Evolutionary conservation across 305 asterid species (phyloP), one percentile per base, ranked within the genome.

Genomic region (Rubia occidens): DNA sequence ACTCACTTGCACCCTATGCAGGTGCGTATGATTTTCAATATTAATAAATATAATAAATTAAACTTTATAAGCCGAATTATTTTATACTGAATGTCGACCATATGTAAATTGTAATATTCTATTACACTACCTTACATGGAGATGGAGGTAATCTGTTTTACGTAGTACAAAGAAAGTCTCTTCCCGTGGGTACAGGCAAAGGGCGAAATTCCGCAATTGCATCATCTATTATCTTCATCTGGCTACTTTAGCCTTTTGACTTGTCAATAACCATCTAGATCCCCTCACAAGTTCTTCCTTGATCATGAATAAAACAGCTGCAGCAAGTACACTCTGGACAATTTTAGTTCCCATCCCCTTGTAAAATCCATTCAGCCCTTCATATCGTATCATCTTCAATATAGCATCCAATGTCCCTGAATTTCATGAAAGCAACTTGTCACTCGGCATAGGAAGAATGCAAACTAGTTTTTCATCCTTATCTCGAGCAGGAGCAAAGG

Each of bases 261-360:
- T 75, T 26, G 88, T 85, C 74, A 94, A 75, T 78, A 90, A 80
- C 97, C 95, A 84, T 74, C 95, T 82, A 83, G 89, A 83, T 59
- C 95, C 92, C 80, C 68, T 76, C 9, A 94, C 97, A 13, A 94
- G 96, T 82, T 94, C 99, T 74, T 94, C 99, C 83, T 94, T 94
- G 5, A 94, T 88, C 99, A 89, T 90, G 88, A 94, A 94, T 66
- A 94, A 82, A 72, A 94, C 88, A 24, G 99, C 99, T 60, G 96
- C 99, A 20, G 97, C 99, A 67, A 94, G 89, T 70, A 94, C 93
- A 55, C 99, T 90, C 76, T 90, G 99, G 8, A 89, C 93, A 4
- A 94, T 87, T 80, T 94, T 94, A 8, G 98, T 94, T 76, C 95
- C 78, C 98, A 94, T 94, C 21, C 98, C 99, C 72, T 88, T 86